These are phyloP conservation scores for Fibroporia radiculosa DNA, from an alignment of 768 basidiomycete genomes.

Conservation along the genomic window DNA sequence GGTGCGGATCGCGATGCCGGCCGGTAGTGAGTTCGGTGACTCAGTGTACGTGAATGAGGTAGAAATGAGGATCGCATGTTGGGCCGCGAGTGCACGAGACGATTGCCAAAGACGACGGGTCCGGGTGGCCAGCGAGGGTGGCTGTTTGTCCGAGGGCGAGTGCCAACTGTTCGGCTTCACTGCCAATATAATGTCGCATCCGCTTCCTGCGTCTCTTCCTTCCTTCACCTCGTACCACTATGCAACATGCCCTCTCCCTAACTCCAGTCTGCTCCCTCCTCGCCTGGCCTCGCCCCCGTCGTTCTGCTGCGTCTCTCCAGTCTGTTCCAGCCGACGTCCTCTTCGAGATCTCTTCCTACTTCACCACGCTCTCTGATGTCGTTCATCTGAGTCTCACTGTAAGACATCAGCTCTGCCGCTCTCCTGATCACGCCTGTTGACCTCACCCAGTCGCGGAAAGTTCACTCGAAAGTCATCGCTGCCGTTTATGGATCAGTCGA, in stretches of 20 bases:
- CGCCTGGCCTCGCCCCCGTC: not conserved
- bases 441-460: conserved; percentile 39
- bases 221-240: not conserved
- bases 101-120: too few relatives aligned
- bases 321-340: conserved; percentile 52
- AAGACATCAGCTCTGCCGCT: conserved; percentile 23
- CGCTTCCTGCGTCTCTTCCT: too few relatives aligned
- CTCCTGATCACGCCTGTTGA: not conserved
- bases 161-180: too few relatives aligned
- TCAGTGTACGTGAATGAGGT: too few relatives aligned
- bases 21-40: too few relatives aligned
- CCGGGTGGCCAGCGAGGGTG: too few relatives aligned
- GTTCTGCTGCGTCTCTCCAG: not conserved
- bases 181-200: not conserved
- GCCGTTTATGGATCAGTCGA: conserved; percentile 53
- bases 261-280: not conserved
- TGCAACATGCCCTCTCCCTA: not conserved
- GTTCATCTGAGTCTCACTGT: conserved; percentile 55
- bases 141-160: too few relatives aligned
- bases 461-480: conserved; percentile 46
- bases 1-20: too few relatives aligned
- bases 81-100: too few relatives aligned
- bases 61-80: too few relatives aligned
- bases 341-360: conserved; percentile 52
- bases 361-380: conserved; percentile 46